Conservation (phyloP, 352 stramenopile species). For the Thraustotheca clavata region DNA sequence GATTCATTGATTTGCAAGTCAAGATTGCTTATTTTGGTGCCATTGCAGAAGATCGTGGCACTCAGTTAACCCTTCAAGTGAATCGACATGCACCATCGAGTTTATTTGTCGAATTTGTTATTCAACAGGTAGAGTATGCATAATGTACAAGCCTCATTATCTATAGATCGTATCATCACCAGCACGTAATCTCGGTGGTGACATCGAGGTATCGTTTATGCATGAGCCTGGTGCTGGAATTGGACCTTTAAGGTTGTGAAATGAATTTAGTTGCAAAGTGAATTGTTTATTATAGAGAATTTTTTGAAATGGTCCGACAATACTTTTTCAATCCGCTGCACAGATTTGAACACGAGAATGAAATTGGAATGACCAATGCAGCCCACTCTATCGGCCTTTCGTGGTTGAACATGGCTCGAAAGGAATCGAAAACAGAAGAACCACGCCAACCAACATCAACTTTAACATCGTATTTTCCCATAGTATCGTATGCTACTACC, state of each 20-base stretch:
- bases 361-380: not conserved
- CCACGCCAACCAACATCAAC: not conserved
- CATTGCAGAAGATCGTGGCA: not conserved
- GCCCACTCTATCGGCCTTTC: conserved; percentile 34
- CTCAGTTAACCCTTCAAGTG: not conserved
- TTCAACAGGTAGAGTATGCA: conserved; percentile 10
- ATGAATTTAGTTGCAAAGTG: not conserved
- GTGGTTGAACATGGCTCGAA: conserved; percentile 49
- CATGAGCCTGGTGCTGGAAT: conserved; percentile 12
- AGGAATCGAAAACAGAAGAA: conserved; percentile 25
- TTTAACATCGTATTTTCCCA: conserved; percentile 29
- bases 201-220: conserved; percentile 15
- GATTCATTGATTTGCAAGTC: not conserved
- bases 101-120: conserved; percentile 12
- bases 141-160: not conserved
- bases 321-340: conserved; percentile 9
- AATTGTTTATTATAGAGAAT: not conserved
- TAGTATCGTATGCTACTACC: conserved; percentile 39
- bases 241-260: conserved; percentile 1
- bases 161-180: conserved; percentile 1
- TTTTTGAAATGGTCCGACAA: conserved; percentile 11
- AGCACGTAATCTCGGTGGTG: not conserved
- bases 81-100: conserved; percentile 3
- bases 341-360: not conserved
- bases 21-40: conserved; percentile 14